Base-by-base conservation (phyloP, 108 stramenopile species). In the Conticribra guillardii region DNA sequence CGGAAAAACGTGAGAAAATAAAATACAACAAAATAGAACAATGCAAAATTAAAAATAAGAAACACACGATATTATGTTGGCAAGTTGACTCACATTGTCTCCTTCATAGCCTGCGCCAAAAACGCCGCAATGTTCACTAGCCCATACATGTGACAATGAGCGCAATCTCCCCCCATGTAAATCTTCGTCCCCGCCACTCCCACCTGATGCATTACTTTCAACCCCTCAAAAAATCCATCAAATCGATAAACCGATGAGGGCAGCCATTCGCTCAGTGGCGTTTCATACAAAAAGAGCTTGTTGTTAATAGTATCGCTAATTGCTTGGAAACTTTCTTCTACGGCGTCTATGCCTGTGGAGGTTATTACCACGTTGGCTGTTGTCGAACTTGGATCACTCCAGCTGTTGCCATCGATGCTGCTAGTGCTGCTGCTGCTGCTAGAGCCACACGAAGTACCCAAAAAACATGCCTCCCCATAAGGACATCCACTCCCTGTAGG, bases 41-140 rank as follows among this genome's bases (percentile, higher is more conserved):
- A n/a, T n/a, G n/a, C n/a, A n/a, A n/a, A n/a, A n/a, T n/a, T n/a
- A n/a, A n/a, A n/a, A n/a, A n/a, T n/a, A n/a, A n/a, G n/a, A n/a
- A n/a, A n/a, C n/a, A n/a, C n/a, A n/a, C n/a, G n/a, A n/a, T n/a
- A n/a, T n/a, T n/a, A n/a, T n/a, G n/a, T n/a, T n/a, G n/a, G n/a
- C n/a, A 41, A 41, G 11, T 41, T 41, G 8, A 9, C 37, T 41
- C 11, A 41, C 19, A 84, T 84, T 26, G 83, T 81, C 46, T 81
- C 83, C 67, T 82, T 70, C 83, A 84, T 78, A 21, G 80, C 71
- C 75, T 85, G 81, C 1, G 81, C 72, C 54, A 82, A 59, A 64
- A 82, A 79, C n/a, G 66, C 76, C 14, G 82, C 73, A 62, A 69
- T 33, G 34, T 81, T 85, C 15, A 81, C 71, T 61, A 80, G 37